Base-by-base conservation (phyloP, 139 green algal genomes). In the Limnomonas spitsbergensis region DNA sequence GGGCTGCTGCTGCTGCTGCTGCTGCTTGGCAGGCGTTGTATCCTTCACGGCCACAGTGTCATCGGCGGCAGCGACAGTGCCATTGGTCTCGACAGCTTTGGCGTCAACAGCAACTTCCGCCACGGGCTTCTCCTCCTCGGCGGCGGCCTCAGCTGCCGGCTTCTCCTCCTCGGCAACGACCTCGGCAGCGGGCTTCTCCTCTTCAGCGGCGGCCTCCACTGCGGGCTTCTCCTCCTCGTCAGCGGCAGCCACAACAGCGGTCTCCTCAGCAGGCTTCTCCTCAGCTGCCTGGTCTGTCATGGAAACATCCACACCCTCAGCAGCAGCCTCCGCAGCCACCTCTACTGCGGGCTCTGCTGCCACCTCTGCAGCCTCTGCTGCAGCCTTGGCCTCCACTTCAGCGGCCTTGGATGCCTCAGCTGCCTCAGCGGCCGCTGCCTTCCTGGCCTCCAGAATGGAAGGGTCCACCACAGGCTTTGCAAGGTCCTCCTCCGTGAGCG, bases 401-500 rank as follows among this genome's bases (percentile, higher is more conserved):
- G n/a, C n/a, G n/a, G n/a, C n/a, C n/a, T n/a, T n/a, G n/a, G n/a
- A n/a, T n/a, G n/a, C n/a, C n/a, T n/a, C n/a, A n/a, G n/a, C n/a
- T n/a, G n/a, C n/a, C n/a, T n/a, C n/a, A n/a, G n/a, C n/a, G n/a
- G n/a, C n/a, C n/a, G n/a, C n/a, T n/a, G n/a, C n/a, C n/a, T n/a
- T n/a, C n/a, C n/a, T n/a, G n/a, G n/a, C n/a, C n/a, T n/a, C n/a
- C n/a, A n/a, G n/a, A 61, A 14, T 61, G 47, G 14, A 14, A 61
- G 47, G 47, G 14, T 61, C 66, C 1, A 84, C 53, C 24, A 77
- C 52, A 37, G 75, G 73, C 1, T 29, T 7, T 4, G 39, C 75
- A 6, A 81, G 36, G 0, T 84, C 80, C 40, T 85, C 80, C 1
- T 53, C 66, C 14, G 26, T 75, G 1, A 77, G 69, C 2, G n/a